These are phyloP conservation scores for Penium margaritaceum DNA, from an alignment of 139 green algal species.

Conservation along the genomic window DNA sequence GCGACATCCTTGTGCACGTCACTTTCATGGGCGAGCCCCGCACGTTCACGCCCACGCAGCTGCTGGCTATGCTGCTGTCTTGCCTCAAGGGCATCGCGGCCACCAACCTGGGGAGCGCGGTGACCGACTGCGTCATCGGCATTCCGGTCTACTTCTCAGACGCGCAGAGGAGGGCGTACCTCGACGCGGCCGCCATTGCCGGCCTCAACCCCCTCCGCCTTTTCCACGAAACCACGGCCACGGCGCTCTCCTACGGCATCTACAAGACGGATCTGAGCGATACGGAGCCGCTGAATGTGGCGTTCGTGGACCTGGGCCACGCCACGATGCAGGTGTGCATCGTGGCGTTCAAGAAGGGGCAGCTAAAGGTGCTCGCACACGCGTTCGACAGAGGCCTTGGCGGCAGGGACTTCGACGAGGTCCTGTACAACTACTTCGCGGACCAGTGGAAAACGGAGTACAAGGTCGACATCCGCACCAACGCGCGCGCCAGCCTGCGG, in stretches of 20 bases:
- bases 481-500: conserved; percentile 74
- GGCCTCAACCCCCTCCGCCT: conserved; percentile 84
- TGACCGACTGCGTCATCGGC: conserved; percentile 85
- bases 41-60: conserved; percentile 57
- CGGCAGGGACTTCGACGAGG: conserved; percentile 77
- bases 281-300: conserved; percentile 74
- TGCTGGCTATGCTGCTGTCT: conserved; percentile 84
- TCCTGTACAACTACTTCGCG: conserved; percentile 87
- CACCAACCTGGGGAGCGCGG: conserved; percentile 63
- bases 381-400: conserved; percentile 86
- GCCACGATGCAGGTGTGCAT: conserved; percentile 78
- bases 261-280: conserved; percentile 96
- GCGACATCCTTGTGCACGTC: conserved; percentile 71
- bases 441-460: conserved; percentile 73
- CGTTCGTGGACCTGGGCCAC: conserved; percentile 90
- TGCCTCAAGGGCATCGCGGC: conserved; percentile 85
- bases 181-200: conserved; percentile 60
- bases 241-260: conserved; percentile 92
- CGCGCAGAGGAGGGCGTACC: conserved; percentile 47
- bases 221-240: conserved; percentile 91
- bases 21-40: conserved; percentile 59
- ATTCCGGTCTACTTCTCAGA: conserved; percentile 81
- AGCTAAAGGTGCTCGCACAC: conserved; percentile 77
- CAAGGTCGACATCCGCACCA: conserved; percentile 74
- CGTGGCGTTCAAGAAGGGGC: conserved; percentile 77